phyloP scores from a whole-genome alignment of 352 stramenopile species.

The Phytophthora foliorum region DNA sequence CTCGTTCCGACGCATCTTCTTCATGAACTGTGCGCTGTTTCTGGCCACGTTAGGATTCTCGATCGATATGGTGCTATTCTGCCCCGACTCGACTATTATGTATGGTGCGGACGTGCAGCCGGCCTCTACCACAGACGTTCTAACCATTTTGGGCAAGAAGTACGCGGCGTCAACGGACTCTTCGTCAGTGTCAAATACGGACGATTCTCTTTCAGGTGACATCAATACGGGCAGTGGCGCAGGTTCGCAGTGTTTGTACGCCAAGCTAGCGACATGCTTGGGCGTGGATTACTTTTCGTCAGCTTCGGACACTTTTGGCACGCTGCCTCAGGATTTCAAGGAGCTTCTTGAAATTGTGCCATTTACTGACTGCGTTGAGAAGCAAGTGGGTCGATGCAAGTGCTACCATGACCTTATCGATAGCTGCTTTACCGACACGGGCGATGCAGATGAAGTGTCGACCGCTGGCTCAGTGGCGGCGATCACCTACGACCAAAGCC shows the following conservation, averaged over 20 bases:
- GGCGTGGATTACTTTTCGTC: constrained; percentile 60
- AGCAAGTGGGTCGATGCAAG: constrained; percentile 47
- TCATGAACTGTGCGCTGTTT: constrained; percentile 85
- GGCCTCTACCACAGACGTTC: constrained; percentile 10
- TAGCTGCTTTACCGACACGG: constrained; percentile 52
- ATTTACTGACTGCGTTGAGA: constrained; percentile 51
- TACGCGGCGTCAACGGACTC: constrained; percentile 45
- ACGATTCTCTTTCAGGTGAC: constrained; percentile 39
- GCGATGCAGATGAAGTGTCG: constrained; percentile 51
- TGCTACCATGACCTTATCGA: constrained; percentile 63
- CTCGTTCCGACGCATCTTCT: constrained; percentile 87
- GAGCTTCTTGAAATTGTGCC: constrained; percentile 63
- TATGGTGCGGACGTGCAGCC: constrained; percentile 72
- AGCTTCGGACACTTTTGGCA: constrained; percentile 57
- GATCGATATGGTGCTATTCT: constrained; percentile 81
- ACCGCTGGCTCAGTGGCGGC: constrained; percentile 33
- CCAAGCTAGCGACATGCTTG: constrained; percentile 78
- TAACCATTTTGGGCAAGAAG: constrained; percentile 73
- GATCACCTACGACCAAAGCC: constrained; percentile 62
- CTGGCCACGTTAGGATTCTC: constrained; percentile 70
- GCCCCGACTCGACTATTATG: constrained; percentile 80
- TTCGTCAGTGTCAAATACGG: constrained; percentile 33
- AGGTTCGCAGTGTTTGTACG: constrained; percentile 63
- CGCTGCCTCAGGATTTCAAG: constrained; percentile 80
- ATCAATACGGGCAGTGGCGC: constrained; percentile 35